Base-by-base conservation (phyloP, 2,329 filamentous ascomycete species). In the Penicillium vulpinum region DNA sequence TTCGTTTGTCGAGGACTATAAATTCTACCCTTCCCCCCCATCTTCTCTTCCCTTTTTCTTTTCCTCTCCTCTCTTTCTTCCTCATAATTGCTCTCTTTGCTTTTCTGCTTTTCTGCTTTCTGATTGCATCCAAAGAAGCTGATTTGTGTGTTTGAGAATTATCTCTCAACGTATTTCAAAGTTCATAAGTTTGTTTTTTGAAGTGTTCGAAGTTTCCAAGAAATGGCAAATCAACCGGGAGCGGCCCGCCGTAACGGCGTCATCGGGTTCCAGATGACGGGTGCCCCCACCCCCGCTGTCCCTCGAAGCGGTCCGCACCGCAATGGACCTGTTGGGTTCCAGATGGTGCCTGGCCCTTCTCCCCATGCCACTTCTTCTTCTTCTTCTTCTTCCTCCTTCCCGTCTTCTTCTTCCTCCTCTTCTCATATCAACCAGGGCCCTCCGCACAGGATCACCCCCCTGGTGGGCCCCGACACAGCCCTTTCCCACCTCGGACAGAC, bases 391-490 rank as follows among this genome's bases (percentile, higher is more conserved):
- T n/a, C n/a, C n/a, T n/a, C n/a, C n/a, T n/a, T n/a, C 15, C 22
- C 35, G 16, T 22, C 24, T 6, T 6, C 36, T 6, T 26, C 6
- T 10, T 6, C 38, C 21, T 15, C 10, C 1, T n/a, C 26, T 18
- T 7, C 26, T 21, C 43, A 29, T 6, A n/a, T 22, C 5, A 45
- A 33, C 50, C 50, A 52, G 31, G 40, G 29, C 22, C 50, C 50
- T 38, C 50, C 50, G 39, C 40, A 52, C 50, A 21, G 50, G 41
- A 52, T 13, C 24, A 13, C 29, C 50, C 40, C 40, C 40, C 50
- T 52, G 50, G 50, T 26, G 31, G 40, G 50, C 50, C 50, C 50
- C 39, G 40, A 21, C 50, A 52, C 40, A 52, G 50, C 50, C 50
- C 40, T n/a, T 35, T 18, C 36, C n/a, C 5, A 22, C 8, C 8